These are phyloP conservation scores for Knufia petricola DNA, from an alignment of 2,329 filamentous ascomycete species.

Conservation along the genomic window DNA sequence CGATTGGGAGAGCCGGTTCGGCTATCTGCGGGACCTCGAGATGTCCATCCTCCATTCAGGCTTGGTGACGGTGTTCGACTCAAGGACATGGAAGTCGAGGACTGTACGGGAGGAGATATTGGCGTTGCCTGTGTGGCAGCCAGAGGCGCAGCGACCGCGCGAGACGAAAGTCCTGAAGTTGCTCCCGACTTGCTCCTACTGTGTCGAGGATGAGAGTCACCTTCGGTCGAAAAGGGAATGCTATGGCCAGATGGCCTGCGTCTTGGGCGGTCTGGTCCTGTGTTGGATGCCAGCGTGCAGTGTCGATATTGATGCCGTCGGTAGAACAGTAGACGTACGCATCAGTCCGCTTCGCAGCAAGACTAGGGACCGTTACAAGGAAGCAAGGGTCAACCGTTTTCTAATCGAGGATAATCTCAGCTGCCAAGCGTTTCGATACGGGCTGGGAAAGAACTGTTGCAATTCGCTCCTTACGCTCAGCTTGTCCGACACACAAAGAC, in stretches of 20 bases:
- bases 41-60: conserved; percentile 79
- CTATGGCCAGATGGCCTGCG: conserved; percentile 6
- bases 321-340: not conserved
- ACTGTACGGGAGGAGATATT: conserved; percentile 33
- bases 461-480: too few relatives aligned
- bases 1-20: conserved; percentile 59
- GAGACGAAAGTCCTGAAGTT: conserved; percentile 1
- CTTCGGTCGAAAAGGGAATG: not conserved
- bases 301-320: not conserved
- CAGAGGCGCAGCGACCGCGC: conserved; percentile 8
- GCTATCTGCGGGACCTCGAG: conserved; percentile 64
- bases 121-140: conserved; percentile 9
- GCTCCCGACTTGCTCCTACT: conserved; percentile 2
- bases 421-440: not conserved
- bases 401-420: not conserved
- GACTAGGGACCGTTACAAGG: not conserved
- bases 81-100: conserved; percentile 59
- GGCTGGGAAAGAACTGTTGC: not conserved
- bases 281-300: not conserved
- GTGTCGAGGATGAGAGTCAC: not conserved
- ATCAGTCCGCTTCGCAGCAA: conserved; percentile 1
- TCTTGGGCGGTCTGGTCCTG: conserved; percentile 1
- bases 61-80: conserved; percentile 81
- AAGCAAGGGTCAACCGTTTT: not conserved
- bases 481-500: not conserved